Conservation (phyloP, 495 filamentous ascomycete species). For the Aspergillus sclerotiicarbonarius region DNA sequence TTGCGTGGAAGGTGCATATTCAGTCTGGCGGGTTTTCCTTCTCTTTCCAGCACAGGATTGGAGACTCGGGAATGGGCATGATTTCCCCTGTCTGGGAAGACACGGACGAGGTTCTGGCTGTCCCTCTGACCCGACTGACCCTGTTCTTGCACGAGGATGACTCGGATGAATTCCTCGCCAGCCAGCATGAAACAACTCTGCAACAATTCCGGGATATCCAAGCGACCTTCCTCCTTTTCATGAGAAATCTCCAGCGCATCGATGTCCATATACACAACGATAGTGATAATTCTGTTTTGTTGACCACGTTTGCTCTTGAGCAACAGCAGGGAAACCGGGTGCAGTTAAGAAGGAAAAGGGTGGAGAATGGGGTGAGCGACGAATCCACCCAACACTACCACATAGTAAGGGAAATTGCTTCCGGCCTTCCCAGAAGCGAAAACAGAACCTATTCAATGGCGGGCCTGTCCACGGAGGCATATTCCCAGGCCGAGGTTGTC, state of each 20-base stretch:
- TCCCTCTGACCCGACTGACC: conserved; percentile 33
- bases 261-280: conserved; percentile 27
- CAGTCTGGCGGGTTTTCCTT: conserved; percentile 48
- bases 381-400: conserved; percentile 20
- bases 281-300: conserved; percentile 8
- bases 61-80: conserved; percentile 43
- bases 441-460: too few relatives aligned
- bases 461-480: conserved; percentile 12
- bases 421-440: conserved; percentile 23
- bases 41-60: conserved; percentile 34
- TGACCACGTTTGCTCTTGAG: conserved; percentile 10
- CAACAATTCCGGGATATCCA: conserved; percentile 33
- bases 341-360: conserved; percentile 4
- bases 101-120: conserved; percentile 2
- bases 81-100: conserved; percentile 41
- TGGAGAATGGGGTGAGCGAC: neutral
- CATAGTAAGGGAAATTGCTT: conserved; percentile 18
- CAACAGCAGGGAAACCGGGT: neutral
- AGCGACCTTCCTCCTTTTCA: conserved; percentile 34
- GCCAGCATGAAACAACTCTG: conserved; percentile 19
- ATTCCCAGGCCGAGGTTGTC: conserved; percentile 28
- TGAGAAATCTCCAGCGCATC: conserved; percentile 34
- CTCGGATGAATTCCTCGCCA: conserved; percentile 6
- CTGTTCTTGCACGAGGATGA: conserved; percentile 28
- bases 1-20: conserved; percentile 44